Evolutionary conservation across 2,329 filamentous ascomycete species (phyloP), one percentile per base, ranked within the genome.

Genomic region (Hypoxylon sp.): DNA sequence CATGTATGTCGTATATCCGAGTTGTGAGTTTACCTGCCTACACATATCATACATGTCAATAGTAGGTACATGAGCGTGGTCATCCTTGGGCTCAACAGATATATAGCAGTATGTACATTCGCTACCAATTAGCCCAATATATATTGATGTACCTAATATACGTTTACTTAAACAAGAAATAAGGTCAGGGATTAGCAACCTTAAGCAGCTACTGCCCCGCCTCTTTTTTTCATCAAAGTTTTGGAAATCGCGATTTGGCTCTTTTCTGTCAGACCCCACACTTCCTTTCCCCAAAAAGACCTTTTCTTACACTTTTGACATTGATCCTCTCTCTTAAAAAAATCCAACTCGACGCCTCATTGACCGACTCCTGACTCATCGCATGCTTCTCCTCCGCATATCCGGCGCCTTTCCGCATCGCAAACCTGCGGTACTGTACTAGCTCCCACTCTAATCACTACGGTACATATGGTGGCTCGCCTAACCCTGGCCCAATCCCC

Each of bases 231-330:
- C 46, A 61, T 60, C 48, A 58, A 48, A 60, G 30, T 30, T 65
- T 60, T n/a, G 41, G 65, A 65, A 68, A 68, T 68, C 65, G 65
- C 65, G 65, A 65, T 68, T 65, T 48, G 48, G 34, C 41, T 46
- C 30, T 43, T 46, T 60, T 45, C 43, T 49, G 61, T 60, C 49
- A 32, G 49, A 64, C 67, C 67, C 67, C 67, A 69, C 67, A 67
- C 46, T 69, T 58, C 51, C 57, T 30, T 62, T 64, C 52, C 60
- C 34, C 36, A n/a, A 43, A 59, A 59, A 53, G 60, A 62, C 51
- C 58, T 53, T 63, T 50, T 58, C 63, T 50, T 56, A 53, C 41
- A 49, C n/a, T 55, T 46, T 48, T 41, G 28, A 56, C 34, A 48
- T 53, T 41, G 32, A 59, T 48, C 25, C 51, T 52, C 46, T 36